These are phyloP conservation scores for Calonectria henricotiae DNA, from an alignment of 2,329 filamentous ascomycete genomes.

Conservation along the genomic window DNA sequence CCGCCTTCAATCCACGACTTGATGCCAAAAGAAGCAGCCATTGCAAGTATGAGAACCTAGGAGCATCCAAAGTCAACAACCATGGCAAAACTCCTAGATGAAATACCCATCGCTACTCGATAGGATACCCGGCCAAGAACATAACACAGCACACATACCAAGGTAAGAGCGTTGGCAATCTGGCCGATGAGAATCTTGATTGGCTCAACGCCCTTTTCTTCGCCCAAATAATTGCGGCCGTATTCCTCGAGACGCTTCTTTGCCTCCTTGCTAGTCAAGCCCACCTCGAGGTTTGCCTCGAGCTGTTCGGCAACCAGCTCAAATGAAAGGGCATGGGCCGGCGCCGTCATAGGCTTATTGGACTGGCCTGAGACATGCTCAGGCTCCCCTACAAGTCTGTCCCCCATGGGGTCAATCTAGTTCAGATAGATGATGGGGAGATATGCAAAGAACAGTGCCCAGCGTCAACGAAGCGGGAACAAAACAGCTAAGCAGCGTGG, in stretches of 20 bases:
- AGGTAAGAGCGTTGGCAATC: constrained; percentile 79
- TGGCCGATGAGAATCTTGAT: constrained; percentile 77
- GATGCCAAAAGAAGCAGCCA: constrained; percentile 73
- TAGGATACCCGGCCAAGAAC: constrained; percentile 12
- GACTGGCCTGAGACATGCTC: constrained; percentile 48
- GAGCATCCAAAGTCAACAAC: neutral
- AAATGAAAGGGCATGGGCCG: constrained; percentile 45
- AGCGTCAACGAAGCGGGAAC: neutral
- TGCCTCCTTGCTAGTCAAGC: constrained; percentile 35
- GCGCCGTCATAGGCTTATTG: constrained; percentile 48
- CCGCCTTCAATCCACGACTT: constrained; percentile 63
- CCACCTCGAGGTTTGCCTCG: constrained; percentile 36
- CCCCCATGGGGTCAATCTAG: constrained; percentile 34
- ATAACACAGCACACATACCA: constrained; percentile 51
- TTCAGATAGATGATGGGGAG: too few relatives aligned
- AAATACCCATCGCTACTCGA: neutral
- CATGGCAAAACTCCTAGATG: neutral
- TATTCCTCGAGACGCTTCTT: neutral
- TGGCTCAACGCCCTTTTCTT: constrained; percentile 73
- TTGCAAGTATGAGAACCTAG: constrained; percentile 70
- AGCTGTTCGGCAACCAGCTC: constrained; percentile 45
- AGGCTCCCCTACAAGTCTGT: constrained; percentile 37
- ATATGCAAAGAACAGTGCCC: neutral
- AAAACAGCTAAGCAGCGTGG: neutral
- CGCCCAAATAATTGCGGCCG: constrained; percentile 73